phyloP scores from a whole-genome alignment of 371 early-diverging fungal species.

The Saksenaea vasiformis region DNA sequence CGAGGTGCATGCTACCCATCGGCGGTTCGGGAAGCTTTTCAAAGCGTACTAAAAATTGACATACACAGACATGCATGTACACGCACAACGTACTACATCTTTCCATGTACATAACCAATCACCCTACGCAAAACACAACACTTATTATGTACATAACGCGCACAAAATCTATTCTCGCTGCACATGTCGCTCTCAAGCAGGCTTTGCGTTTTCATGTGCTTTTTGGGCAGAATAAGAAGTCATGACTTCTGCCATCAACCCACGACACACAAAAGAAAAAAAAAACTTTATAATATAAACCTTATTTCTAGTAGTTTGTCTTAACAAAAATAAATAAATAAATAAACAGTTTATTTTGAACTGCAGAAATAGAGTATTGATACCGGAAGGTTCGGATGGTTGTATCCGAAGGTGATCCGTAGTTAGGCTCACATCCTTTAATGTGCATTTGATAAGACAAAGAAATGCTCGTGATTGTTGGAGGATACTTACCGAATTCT shows the following conservation, averaged over 20 bases:
- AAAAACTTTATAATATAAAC: neutral
- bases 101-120: neutral
- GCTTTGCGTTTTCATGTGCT: constrained; percentile 5
- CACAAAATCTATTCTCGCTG: neutral
- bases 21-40: neutral
- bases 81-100: neutral
- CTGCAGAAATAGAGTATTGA: neutral
- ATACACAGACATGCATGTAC: neutral
- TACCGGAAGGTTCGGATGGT: neutral
- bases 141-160: constrained; percentile 2
- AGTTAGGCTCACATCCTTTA: neutral
- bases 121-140: neutral
- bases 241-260: constrained; percentile 1
- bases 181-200: constrained; percentile 3
- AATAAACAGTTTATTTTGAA: neutral
- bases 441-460: neutral
- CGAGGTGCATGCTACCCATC: neutral
- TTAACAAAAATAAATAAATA: neutral
- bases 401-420: neutral
- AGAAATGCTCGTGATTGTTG: neutral
- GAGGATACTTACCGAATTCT: neutral
- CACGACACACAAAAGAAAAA: neutral
- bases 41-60: neutral
- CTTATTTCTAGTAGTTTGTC: neutral
- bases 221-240: neutral